Evolutionary conservation across 257 asterid genomes (phyloP), one percentile per base, ranked within the genome.

Genomic region (Capsicum baccatum): DNA sequence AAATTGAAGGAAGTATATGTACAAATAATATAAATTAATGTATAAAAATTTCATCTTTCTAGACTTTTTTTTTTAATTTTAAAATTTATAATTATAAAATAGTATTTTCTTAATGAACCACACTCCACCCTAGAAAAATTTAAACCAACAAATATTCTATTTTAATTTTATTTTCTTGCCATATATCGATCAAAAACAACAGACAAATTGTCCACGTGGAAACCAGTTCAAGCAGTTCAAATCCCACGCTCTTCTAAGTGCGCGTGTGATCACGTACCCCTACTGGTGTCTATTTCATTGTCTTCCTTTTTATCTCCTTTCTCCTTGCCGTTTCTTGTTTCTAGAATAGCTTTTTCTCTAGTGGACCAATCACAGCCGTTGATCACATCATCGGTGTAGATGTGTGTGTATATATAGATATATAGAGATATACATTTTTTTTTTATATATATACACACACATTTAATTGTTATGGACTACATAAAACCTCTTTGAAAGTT

Each of bases 341-440:
- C 81, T 8, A 39, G 33, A 16, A 42, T 12, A 16, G 9, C 56
- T 44, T 44, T 63, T 2, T 71, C 19, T 4, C 79, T 17, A 2
- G 37, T 70, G 33, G 37, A 42, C 9, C 58, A 54, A 78, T 78
- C 81, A 54, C 64, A 54, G 64, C 64, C 64, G 81, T 78, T 78
- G 64, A 78, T 78, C 81, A 14, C 21, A 78, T 78, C 21, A 78
- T 48, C n/a, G 81, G 64, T 54, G 26, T 78, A 78, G 48, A 76
- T 52, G 64, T 54, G 81, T 76, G 64, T 76, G 33, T 52, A 26
- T 37, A 54, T 54, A 13, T 66, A 35, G 48, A 64, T 64, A 26
- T 33, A 3, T 14, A 3, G 4, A 13, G 4, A 6, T 14, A 3
- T 55, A 26, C 33, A 26, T 26, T 26, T 26, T 26, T 26, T 26